Evolutionary conservation across 768 basidiomycete species (phyloP).

Genomic region (Aureoboletus auriporus): DNA sequence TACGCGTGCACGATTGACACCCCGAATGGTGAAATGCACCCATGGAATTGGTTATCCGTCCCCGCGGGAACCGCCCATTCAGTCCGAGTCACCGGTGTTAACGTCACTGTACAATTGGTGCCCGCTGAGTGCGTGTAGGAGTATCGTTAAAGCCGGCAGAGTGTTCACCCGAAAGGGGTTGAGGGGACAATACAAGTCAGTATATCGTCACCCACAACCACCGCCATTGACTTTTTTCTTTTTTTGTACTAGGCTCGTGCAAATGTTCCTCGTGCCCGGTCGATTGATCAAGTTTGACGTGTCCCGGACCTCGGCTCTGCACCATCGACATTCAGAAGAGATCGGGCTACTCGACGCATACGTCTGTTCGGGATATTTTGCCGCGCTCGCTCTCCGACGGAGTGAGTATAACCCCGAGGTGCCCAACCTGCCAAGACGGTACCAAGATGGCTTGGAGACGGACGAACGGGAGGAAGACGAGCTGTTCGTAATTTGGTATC

Average conservation of each 20-base stretch:
- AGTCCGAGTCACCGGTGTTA: conserved; percentile 55
- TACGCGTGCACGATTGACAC: conserved; percentile 57
- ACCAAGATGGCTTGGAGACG: conserved; percentile 86
- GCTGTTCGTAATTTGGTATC: conserved; percentile 78
- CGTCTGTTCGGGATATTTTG: conserved; percentile 83
- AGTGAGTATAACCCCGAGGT: conserved; percentile 60
- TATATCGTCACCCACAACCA: conserved; percentile 1
- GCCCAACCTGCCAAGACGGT: conserved; percentile 60
- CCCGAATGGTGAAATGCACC: conserved; percentile 33
- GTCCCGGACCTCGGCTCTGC: conserved; percentile 51
- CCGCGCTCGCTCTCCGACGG: conserved; percentile 58
- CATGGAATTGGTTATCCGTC: conserved; percentile 37
- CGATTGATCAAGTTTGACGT: conserved; percentile 71
- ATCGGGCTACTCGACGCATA: conserved; percentile 72
- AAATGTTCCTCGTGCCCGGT: conserved; percentile 73
- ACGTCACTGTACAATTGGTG: conserved; percentile 85
- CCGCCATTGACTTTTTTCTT: neutral
- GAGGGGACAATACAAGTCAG: conserved; percentile 76
- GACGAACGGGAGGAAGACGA: conserved; percentile 87
- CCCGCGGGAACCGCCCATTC: conserved; percentile 49
- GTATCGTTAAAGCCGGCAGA: conserved; percentile 70
- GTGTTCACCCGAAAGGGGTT: conserved; percentile 68
- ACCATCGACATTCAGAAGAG: conserved; percentile 50
- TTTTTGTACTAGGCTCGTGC: conserved; percentile 47
- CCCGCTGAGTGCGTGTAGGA: conserved; percentile 70